phyloP scores from a whole-genome alignment of 768 basidiomycete species.

The Mycena olivaceomarginata region DNA sequence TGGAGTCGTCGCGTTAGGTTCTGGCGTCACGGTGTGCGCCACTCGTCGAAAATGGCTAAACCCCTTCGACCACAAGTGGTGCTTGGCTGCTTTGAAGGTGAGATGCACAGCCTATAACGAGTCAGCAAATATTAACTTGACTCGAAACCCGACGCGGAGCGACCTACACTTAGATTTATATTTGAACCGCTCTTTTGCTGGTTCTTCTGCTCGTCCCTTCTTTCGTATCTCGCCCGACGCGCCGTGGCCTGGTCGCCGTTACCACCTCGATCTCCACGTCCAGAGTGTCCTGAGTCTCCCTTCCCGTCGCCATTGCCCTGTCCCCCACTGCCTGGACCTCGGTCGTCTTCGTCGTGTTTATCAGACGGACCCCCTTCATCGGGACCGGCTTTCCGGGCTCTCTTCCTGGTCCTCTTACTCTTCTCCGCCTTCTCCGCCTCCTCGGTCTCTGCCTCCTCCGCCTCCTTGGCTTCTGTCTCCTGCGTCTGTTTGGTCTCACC shows the following conservation, averaged over 20 bases:
- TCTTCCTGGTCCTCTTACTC: too few relatives aligned
- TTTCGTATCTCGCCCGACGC: too few relatives aligned
- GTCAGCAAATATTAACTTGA: background rate
- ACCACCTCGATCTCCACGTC: too few relatives aligned
- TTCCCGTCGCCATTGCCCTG: too few relatives aligned
- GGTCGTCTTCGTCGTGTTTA: too few relatives aligned
- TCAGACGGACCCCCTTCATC: background rate
- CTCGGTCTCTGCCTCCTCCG: too few relatives aligned
- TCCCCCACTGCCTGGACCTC: too few relatives aligned
- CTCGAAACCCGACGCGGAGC: background rate
- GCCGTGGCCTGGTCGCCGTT: too few relatives aligned
- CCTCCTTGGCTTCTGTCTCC: background rate
- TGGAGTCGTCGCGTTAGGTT: background rate
- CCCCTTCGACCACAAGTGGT: conserved; percentile 30
- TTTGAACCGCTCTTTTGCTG: background rate
- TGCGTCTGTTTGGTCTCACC: background rate
- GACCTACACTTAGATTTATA: conserved; percentile 11
- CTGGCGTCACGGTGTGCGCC: too few relatives aligned
- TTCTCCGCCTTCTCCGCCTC: too few relatives aligned
- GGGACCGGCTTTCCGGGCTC: background rate
- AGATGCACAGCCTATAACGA: conserved; percentile 12
- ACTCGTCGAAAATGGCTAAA: conserved; percentile 29
- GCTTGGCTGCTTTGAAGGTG: conserved; percentile 14
- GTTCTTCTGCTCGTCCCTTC: too few relatives aligned
- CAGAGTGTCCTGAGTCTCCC: too few relatives aligned